These are phyloP conservation scores for Mastigamoeba balamuthi DNA, from an alignment of 78 protist species.

Conservation along the genomic window DNA sequence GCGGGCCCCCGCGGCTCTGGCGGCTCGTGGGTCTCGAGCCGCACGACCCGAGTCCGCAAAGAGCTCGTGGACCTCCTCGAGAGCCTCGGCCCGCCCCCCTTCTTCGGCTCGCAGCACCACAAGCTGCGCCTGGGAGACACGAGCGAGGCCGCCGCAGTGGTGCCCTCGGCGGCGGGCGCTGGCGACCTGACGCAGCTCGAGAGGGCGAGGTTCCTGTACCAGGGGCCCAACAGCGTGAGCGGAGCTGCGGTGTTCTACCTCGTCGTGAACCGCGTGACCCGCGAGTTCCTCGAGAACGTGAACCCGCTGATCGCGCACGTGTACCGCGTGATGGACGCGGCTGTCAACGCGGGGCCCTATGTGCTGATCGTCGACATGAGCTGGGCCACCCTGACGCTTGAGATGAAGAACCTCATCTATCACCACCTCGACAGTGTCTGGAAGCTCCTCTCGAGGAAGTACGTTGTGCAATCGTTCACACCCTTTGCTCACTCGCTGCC, in stretches of 20 bases:
- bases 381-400: constrained; percentile 28
- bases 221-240: constrained; percentile 36
- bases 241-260: constrained; percentile 36
- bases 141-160: too few relatives aligned
- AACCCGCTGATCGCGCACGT: constrained; percentile 47
- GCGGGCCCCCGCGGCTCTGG: background rate
- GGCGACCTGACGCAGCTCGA: constrained; percentile 23
- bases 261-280: constrained; percentile 20
- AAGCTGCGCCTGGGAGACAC: too few relatives aligned
- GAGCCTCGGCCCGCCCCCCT: constrained; percentile 45
- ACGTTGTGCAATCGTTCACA: background rate
- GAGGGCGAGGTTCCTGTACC: constrained; percentile 40
- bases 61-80: constrained; percentile 9
- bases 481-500: background rate
- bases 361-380: constrained; percentile 46
- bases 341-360: constrained; percentile 8
- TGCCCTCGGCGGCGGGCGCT: too few relatives aligned
- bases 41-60: background rate
- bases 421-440: constrained; percentile 28
- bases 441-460: constrained; percentile 29
- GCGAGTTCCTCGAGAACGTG: constrained; percentile 21
- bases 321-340: constrained; percentile 25
- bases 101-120: too few relatives aligned
- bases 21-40: background rate
- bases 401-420: constrained; percentile 13